Conservation (phyloP, 352 stramenopile genomes). For the Globisporangium megalacanthum region DNA sequence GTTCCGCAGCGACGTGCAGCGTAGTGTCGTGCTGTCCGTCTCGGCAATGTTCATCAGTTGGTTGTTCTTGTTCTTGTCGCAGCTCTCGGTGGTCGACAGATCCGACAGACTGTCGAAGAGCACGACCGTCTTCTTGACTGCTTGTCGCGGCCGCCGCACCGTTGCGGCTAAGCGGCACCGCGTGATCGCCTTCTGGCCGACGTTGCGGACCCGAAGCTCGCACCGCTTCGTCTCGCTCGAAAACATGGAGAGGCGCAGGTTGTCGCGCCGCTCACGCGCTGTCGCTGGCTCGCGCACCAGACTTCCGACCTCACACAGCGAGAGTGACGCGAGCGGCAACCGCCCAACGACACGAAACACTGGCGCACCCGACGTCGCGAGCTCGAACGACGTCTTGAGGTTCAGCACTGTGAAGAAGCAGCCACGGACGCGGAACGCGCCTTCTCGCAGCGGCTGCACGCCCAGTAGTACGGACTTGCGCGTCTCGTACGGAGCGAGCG, state of each 20-base stretch:
- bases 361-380: constrained; percentile 15
- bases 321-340: constrained; percentile 40
- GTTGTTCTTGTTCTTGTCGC: neutral
- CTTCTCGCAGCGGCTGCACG: constrained; percentile 39
- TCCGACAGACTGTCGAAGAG: constrained; percentile 35
- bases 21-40: constrained; percentile 15
- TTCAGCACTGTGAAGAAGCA: constrained; percentile 62
- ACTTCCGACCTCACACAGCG: constrained; percentile 37
- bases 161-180: constrained; percentile 32
- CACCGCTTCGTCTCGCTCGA: constrained; percentile 55
- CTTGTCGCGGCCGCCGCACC: constrained; percentile 20
- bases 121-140: constrained; percentile 29
- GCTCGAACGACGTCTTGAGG: constrained; percentile 48
- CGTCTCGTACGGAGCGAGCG: constrained; percentile 47
- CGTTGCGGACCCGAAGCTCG: constrained; percentile 47
- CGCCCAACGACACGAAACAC: constrained; percentile 36
- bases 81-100: neutral
- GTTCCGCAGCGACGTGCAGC: constrained; percentile 5
- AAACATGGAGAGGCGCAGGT: constrained; percentile 56
- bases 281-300: constrained; percentile 12
- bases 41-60: constrained; percentile 8
- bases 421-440: constrained; percentile 36
- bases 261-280: constrained; percentile 2
- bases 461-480: constrained; percentile 38
- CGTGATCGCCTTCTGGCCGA: constrained; percentile 33